Percentiles rank a stretch among this genome's conserved stretches.
Conservation (phyloP, 2,329 filamentous ascomycete genomes). For the Lomentospora prolificans region DNA sequence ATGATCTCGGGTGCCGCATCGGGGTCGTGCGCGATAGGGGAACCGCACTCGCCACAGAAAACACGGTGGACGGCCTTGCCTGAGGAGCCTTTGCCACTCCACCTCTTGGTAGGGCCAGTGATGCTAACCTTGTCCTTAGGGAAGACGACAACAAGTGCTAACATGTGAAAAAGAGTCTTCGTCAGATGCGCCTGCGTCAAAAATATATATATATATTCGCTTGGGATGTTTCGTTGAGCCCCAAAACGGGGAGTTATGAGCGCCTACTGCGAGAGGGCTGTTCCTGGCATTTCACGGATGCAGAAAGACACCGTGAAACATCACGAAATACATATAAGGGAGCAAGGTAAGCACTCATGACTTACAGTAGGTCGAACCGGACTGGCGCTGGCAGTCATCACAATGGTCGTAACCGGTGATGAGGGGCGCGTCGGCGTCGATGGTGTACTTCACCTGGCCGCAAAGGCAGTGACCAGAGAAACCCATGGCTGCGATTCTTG, state of each 20-base stretch:
- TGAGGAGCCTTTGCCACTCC: conserved; percentile 46
- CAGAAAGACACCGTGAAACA: too few relatives aligned
- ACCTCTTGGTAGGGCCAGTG: conserved; percentile 56
- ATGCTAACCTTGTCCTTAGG: conserved; percentile 56
- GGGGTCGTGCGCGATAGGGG: conserved; percentile 60
- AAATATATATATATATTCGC: not conserved
- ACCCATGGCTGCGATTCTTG: conserved; percentile 42
- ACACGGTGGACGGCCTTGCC: conserved; percentile 56
- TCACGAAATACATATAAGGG: too few relatives aligned
- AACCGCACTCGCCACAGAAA: conserved; percentile 61
- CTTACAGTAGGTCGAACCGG: conserved; percentile 58
- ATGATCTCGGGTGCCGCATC: conserved; percentile 62
- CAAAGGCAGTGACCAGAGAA: conserved; percentile 62
- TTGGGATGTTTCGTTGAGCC: too few relatives aligned
- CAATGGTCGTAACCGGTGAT: conserved; percentile 60
- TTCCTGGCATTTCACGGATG: too few relatives aligned
- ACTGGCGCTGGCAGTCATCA: conserved; percentile 64
- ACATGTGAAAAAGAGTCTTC: not conserved
- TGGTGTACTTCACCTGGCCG: conserved; percentile 61
- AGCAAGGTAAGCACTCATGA: too few relatives aligned
- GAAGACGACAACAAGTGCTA: conserved; percentile 56
- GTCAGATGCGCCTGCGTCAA: not conserved
- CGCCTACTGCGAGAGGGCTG: not conserved
- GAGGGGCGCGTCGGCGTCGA: conserved; percentile 39
- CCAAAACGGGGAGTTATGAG: too few relatives aligned